phyloP scores from a whole-genome alignment of 441 rosid genomes.

The Kokia cookei region DNA sequence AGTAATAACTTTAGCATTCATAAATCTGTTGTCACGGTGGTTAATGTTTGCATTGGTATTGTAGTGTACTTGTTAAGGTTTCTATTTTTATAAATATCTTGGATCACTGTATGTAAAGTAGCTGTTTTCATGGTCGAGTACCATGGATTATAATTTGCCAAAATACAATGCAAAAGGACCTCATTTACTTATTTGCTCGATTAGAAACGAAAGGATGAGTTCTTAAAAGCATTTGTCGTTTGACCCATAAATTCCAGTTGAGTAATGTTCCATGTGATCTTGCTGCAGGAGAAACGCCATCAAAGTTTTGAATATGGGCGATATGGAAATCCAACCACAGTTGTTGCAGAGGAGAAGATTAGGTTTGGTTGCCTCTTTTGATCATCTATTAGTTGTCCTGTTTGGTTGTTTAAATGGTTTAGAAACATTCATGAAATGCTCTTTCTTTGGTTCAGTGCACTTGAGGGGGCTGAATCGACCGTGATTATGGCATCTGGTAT shows the following conservation, averaged over 20 bases:
- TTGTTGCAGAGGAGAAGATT: slow-evolving; percentile 75
- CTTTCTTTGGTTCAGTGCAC: slow-evolving; percentile 47
- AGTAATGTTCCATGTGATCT: slow-evolving; percentile 4
- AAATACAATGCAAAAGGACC: neutral
- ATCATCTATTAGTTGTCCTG: neutral
- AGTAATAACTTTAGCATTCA: neutral
- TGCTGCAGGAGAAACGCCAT: slow-evolving; percentile 66
- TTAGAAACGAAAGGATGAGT: neutral
- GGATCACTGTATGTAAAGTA: neutral
- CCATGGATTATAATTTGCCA: neutral
- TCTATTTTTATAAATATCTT: neutral
- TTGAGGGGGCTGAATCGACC: slow-evolving; percentile 96
- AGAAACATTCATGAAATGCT: neutral
- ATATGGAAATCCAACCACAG: slow-evolving; percentile 95
- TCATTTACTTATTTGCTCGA: neutral
- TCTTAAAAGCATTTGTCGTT: slow-evolving; percentile 3
- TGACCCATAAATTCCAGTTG: neutral
- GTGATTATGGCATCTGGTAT: slow-evolving; percentile 93
- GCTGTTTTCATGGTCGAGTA: neutral
- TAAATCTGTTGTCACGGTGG: slow-evolving; percentile 7
- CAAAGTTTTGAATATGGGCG: slow-evolving; percentile 93
- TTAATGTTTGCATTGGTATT: neutral
- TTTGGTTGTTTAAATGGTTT: neutral
- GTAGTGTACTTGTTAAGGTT: neutral
- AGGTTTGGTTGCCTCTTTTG: slow-evolving; percentile 38